Evolutionary conservation across 768 basidiomycete species (phyloP).

Genomic region (Collybia mongolica): DNA sequence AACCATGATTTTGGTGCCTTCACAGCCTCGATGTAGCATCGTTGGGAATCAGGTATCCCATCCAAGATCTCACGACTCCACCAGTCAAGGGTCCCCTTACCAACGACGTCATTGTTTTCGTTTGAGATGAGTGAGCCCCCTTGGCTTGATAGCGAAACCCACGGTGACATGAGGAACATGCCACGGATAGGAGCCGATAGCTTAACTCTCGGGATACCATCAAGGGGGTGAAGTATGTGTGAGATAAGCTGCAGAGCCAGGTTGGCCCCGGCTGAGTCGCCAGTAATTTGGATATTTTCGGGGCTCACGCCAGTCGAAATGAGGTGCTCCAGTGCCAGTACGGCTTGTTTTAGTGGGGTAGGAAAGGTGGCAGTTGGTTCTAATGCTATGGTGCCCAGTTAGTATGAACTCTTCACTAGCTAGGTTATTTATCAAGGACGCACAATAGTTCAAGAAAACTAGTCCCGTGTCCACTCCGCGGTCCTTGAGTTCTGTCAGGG

Average conservation of each 20-base stretch:
- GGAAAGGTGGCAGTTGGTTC: slow-evolving; percentile 26
- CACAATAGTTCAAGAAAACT: slow-evolving; percentile 23
- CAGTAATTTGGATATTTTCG: slow-evolving; percentile 23
- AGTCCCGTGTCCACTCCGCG: slow-evolving; percentile 17
- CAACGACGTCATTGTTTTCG: slow-evolving; percentile 17
- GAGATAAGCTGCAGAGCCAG: slow-evolving; percentile 26
- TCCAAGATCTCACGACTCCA: slow-evolving; percentile 13
- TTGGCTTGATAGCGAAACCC: slow-evolving; percentile 19
- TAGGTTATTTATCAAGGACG: neutral
- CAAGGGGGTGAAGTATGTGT: slow-evolving; percentile 27
- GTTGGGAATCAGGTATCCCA: slow-evolving; percentile 12
- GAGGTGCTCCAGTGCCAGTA: slow-evolving; percentile 25
- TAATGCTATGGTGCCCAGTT: slow-evolving; percentile 14
- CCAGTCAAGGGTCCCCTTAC: slow-evolving; percentile 3
- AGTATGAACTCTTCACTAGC: neutral
- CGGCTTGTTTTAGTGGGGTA: slow-evolving; percentile 23
- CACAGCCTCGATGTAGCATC: slow-evolving; percentile 14
- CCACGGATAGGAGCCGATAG: slow-evolving; percentile 18
- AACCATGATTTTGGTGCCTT: slow-evolving; percentile 25
- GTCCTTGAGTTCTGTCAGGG: slow-evolving; percentile 11
- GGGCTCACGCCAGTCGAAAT: slow-evolving; percentile 23
- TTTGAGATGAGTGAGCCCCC: slow-evolving; percentile 11
- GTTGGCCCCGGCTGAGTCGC: slow-evolving; percentile 33
- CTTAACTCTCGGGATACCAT: slow-evolving; percentile 11
- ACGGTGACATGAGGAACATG: slow-evolving; percentile 30